Conservation (phyloP, 805 yeast species). For the Starmerella cellae region DNA sequence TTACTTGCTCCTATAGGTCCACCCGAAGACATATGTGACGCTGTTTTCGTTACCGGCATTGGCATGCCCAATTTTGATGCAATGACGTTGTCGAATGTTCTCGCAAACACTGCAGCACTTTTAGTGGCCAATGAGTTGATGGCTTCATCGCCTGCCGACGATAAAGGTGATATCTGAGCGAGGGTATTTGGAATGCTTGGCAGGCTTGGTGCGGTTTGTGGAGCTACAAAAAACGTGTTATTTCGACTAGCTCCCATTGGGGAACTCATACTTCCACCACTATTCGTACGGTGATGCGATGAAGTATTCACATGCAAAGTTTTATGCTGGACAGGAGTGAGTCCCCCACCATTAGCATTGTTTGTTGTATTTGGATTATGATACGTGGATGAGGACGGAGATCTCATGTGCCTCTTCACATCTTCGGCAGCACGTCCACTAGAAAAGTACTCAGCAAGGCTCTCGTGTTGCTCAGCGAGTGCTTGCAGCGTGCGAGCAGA, state of each 20-base stretch:
- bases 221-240: background rate
- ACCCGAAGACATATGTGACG: background rate
- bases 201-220: background rate
- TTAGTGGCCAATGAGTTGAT: slow-evolving; percentile 14
- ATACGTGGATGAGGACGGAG: slow-evolving; percentile 1
- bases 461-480: slow-evolving; percentile 24
- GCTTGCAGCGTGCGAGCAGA: slow-evolving; percentile 26
- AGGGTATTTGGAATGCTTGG: background rate
- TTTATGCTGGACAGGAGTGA: background rate
- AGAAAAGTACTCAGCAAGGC: slow-evolving; percentile 26
- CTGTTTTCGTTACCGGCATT: background rate
- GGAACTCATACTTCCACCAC: background rate
- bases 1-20: too few species aligned
- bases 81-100: slow-evolving; percentile 16
- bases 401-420: slow-evolving; percentile 1
- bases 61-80: slow-evolving; percentile 1
- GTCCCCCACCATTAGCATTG: background rate
- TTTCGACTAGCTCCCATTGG: background rate
- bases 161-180: background rate
- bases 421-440: slow-evolving; percentile 17
- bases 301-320: background rate
- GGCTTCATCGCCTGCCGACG: slow-evolving; percentile 10
- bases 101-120: slow-evolving; percentile 17
- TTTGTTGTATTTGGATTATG: slow-evolving; percentile 1
- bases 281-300: background rate